Evolutionary conservation across 2,329 filamentous ascomycete genomes (phyloP).

Genomic region (Neodidymelliopsis sp.): DNA sequence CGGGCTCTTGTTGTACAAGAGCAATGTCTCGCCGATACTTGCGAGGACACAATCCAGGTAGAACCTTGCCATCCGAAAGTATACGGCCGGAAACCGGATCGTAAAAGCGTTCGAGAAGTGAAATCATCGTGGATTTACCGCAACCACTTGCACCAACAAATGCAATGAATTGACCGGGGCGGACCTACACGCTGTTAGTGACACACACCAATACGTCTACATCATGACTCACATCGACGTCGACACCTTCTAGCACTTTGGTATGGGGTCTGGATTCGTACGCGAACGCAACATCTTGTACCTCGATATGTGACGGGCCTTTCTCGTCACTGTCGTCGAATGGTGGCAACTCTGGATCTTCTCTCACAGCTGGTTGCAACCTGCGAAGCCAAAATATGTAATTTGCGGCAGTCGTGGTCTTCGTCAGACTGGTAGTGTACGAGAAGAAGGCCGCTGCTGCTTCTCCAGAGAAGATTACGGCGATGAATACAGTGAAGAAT

Average conservation of each 20-base stretch:
- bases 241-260: slow-evolving; percentile 80
- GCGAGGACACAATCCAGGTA: slow-evolving; percentile 76
- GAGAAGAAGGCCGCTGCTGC: slow-evolving; percentile 91
- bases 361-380: slow-evolving; percentile 48
- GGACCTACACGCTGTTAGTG: not conserved
- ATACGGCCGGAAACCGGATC: slow-evolving; percentile 82
- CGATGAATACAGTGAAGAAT: slow-evolving; percentile 90
- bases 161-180: slow-evolving; percentile 76
- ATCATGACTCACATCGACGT: slow-evolving; percentile 60
- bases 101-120: slow-evolving; percentile 92
- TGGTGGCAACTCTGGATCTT: slow-evolving; percentile 43
- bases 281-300: slow-evolving; percentile 75
- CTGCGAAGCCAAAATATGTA: slow-evolving; percentile 56
- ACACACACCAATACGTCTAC: not conserved
- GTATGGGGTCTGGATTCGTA: slow-evolving; percentile 84
- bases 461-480: slow-evolving; percentile 36
- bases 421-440: slow-evolving; percentile 95
- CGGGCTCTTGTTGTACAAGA: slow-evolving; percentile 93
- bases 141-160: slow-evolving; percentile 92
- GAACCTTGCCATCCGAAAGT: slow-evolving; percentile 79
- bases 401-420: slow-evolving; percentile 84
- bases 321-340: slow-evolving; percentile 44
- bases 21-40: slow-evolving; percentile 85
- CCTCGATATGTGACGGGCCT: slow-evolving; percentile 41
- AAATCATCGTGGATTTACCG: slow-evolving; percentile 92